Conservation (phyloP, 2,329 filamentous ascomycete species). For the Neonectria faginata region DNA sequence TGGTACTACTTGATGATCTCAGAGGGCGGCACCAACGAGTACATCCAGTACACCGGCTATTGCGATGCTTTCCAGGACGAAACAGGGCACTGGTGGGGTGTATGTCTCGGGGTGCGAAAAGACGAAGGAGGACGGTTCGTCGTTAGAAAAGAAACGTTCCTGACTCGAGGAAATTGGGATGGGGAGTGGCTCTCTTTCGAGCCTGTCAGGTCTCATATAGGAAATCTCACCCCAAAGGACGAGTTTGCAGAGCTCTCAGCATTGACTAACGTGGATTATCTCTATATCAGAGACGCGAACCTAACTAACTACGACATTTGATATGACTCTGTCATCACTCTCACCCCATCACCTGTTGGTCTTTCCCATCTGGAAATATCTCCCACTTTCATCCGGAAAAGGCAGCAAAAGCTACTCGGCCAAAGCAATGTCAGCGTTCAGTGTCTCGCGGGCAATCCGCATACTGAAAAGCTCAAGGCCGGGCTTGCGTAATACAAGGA, state of each 20-base stretch:
- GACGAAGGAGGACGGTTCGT: slow-evolving; percentile 2
- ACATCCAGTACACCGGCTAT: slow-evolving; percentile 13
- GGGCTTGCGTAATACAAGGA: slow-evolving; percentile 16
- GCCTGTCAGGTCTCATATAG: slow-evolving; percentile 1
- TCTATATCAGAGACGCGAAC: slow-evolving; percentile 6
- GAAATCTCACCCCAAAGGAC: not conserved
- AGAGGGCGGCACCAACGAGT: slow-evolving; percentile 9
- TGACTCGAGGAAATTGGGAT: slow-evolving; percentile 9
- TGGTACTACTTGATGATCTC: slow-evolving; percentile 10
- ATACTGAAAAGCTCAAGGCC: not conserved
- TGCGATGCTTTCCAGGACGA: slow-evolving; percentile 11
- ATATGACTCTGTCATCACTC: not conserved
- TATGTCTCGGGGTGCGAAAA: slow-evolving; percentile 18
- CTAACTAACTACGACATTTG: slow-evolving; percentile 1
- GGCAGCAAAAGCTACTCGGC: slow-evolving; percentile 6
- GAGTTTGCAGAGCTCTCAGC: not conserved
- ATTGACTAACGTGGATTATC: not conserved
- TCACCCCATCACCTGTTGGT: slow-evolving; percentile 3
- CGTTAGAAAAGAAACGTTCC: slow-evolving; percentile 9
- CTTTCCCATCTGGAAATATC: slow-evolving; percentile 7
- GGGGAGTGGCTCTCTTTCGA: slow-evolving; percentile 13
- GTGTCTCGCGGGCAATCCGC: not conserved
- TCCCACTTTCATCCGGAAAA: slow-evolving; percentile 5
- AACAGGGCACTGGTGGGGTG: slow-evolving; percentile 7
- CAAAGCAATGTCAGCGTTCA: slow-evolving; percentile 1